Evolutionary conservation across 805 yeast genomes (phyloP).

Genomic region (Saccharomyces mikatae): DNA sequence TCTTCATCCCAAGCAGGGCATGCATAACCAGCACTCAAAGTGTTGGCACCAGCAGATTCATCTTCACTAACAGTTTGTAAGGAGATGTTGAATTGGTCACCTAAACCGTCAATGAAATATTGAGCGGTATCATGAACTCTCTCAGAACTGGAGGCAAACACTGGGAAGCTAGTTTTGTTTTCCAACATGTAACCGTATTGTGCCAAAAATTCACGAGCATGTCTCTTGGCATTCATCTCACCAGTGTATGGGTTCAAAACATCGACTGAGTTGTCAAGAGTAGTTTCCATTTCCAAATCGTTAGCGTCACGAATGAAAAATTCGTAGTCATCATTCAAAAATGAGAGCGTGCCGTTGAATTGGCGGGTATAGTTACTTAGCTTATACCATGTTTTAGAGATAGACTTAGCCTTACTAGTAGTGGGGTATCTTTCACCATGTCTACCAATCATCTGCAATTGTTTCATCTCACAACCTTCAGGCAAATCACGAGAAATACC

Average conservation of each 20-base stretch:
- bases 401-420: slow-evolving; percentile 30
- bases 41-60: slow-evolving; percentile 39
- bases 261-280: slow-evolving; percentile 20
- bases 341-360: slow-evolving; percentile 43
- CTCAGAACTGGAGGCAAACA: slow-evolving; percentile 41
- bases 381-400: slow-evolving; percentile 25
- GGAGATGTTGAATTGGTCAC: slow-evolving; percentile 20
- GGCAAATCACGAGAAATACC: slow-evolving; percentile 46
- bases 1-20: slow-evolving; percentile 34
- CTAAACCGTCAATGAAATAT: slow-evolving; percentile 40
- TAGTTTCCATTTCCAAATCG: slow-evolving; percentile 36
- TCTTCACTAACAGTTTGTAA: slow-evolving; percentile 36
- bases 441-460: slow-evolving; percentile 63
- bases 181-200: slow-evolving; percentile 38
- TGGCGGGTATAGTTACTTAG: slow-evolving; percentile 24
- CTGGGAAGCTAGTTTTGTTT: slow-evolving; percentile 33
- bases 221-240: slow-evolving; percentile 35
- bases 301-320: slow-evolving; percentile 37
- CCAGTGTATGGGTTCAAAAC: slow-evolving; percentile 39
- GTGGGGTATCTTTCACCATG: slow-evolving; percentile 78
- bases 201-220: slow-evolving; percentile 39
- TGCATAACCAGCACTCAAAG: slow-evolving; percentile 40
- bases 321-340: slow-evolving; percentile 39
- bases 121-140: slow-evolving; percentile 43
- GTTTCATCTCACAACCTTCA: slow-evolving; percentile 44